Percentiles rank a stretch among this genome's conserved stretches.
Evolutionary conservation across 1,139 yeast genomes (phyloP).

Genomic region (Candida anutae): DNA sequence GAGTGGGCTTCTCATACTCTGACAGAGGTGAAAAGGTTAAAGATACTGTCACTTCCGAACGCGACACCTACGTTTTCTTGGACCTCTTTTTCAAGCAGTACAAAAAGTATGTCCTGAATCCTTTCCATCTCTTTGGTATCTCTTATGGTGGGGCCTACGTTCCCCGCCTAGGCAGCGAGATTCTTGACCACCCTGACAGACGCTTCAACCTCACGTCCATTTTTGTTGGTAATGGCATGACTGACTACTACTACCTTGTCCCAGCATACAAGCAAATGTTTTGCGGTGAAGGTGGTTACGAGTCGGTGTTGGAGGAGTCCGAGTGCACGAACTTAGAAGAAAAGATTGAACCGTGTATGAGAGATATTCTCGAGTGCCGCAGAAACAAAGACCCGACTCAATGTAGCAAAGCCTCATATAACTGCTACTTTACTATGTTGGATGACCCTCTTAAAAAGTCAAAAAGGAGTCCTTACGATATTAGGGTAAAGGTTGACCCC

Average conservation of each 20-base stretch:
- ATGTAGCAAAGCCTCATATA: constrained; percentile 42
- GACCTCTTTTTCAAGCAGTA: constrained; percentile 71
- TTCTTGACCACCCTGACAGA: constrained; percentile 56
- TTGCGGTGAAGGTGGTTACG: constrained; percentile 75
- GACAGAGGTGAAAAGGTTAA: constrained; percentile 45
- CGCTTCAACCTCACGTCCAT: constrained; percentile 63
- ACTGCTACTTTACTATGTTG: constrained; percentile 32
- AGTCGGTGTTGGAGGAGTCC: constrained; percentile 53
- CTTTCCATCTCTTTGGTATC: constrained; percentile 82
- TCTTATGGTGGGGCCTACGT: constrained; percentile 86
- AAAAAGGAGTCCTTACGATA: constrained; percentile 64
- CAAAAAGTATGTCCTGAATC: constrained; percentile 48
- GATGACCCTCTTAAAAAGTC: constrained; percentile 48
- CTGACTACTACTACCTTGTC: constrained; percentile 66
- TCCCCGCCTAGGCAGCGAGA: constrained; percentile 72
- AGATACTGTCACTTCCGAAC: constrained; percentile 64
- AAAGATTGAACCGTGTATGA: constrained; percentile 44
- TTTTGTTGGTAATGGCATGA: constrained; percentile 77
- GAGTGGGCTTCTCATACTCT: constrained; percentile 72
- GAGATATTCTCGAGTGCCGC: constrained; percentile 37
- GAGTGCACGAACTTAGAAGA: constrained; percentile 48
- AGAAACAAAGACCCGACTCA: constrained; percentile 22
- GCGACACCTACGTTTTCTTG: constrained; percentile 71
- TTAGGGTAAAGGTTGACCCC: constrained; percentile 51
- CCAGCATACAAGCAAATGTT: constrained; percentile 75